Evolutionary conservation across 2,329 filamentous ascomycete species (phyloP).

Genomic region (Aspergillus sp.): DNA sequence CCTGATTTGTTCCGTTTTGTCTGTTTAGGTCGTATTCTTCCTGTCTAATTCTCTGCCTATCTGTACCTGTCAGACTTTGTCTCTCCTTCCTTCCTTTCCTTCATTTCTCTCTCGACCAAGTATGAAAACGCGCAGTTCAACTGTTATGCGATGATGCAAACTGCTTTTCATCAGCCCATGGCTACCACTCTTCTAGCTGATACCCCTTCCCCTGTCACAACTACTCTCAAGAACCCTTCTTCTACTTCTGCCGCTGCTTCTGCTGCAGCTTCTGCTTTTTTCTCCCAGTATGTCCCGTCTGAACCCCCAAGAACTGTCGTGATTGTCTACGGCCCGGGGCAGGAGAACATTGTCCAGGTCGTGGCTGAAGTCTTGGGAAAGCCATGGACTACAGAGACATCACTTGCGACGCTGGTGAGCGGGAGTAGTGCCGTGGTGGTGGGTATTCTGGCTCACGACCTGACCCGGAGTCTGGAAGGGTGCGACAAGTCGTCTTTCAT

Average conservation of each 20-base stretch:
- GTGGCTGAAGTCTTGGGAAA: slow-evolving; percentile 78
- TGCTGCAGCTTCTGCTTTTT: background rate
- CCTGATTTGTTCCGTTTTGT: too few species aligned
- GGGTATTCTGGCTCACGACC: slow-evolving; percentile 56
- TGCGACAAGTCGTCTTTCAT: slow-evolving; percentile 58
- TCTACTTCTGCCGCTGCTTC: background rate
- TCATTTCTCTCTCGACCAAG: slow-evolving; percentile 9
- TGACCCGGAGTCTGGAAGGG: slow-evolving; percentile 54
- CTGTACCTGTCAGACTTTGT: background rate
- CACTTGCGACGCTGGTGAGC: slow-evolving; percentile 50
- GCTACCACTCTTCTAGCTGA: slow-evolving; percentile 26
- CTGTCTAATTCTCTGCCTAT: background rate
- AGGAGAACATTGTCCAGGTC: slow-evolving; percentile 68
- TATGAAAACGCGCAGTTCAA: slow-evolving; percentile 19
- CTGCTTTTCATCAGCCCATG: slow-evolving; percentile 27
- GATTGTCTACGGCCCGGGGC: slow-evolving; percentile 65
- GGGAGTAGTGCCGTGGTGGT: slow-evolving; percentile 62
- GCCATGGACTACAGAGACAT: slow-evolving; percentile 57
- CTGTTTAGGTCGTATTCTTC: too few species aligned
- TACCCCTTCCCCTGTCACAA: slow-evolving; percentile 13
- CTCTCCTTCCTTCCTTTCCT: background rate
- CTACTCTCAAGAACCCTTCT: slow-evolving; percentile 13
- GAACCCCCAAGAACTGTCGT: slow-evolving; percentile 41
- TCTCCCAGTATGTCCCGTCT: slow-evolving; percentile 6
- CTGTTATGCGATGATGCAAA: slow-evolving; percentile 31